phyloP scores from a whole-genome alignment of 139 green algal species.

The Closterium sp. region DNA sequence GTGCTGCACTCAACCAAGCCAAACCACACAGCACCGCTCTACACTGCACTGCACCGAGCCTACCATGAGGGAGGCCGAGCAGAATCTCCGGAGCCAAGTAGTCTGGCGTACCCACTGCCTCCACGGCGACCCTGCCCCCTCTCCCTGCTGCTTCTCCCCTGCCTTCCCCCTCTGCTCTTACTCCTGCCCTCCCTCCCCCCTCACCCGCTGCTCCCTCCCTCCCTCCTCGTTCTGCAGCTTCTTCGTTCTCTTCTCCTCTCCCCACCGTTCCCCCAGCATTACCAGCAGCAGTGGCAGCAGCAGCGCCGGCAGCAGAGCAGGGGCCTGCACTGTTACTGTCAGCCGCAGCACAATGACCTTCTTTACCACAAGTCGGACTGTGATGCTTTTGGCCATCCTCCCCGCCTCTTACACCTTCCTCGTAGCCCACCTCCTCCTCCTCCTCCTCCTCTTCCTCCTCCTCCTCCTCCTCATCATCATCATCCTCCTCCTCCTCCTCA shows the following conservation, averaged over 20 bases:
- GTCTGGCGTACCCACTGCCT: constrained; percentile 79
- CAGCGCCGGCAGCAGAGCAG: neutral
- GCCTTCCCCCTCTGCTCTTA: neutral
- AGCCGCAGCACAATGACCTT: too few species aligned
- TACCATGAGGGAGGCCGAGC: constrained; percentile 27
- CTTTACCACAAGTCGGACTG: too few species aligned
- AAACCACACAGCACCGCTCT: neutral
- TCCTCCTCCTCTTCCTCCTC: neutral
- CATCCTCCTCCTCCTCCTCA: neutral
- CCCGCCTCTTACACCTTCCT: too few species aligned
- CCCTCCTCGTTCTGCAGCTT: too few species aligned
- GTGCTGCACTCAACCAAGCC: too few species aligned
- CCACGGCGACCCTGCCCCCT: neutral
- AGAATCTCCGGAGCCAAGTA: constrained; percentile 90
- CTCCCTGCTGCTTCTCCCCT: neutral
- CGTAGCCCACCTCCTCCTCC: neutral
- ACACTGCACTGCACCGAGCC: neutral
- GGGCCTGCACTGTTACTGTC: neutral
- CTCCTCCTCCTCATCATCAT: neutral
- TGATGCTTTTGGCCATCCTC: too few species aligned
- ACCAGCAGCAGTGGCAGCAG: neutral
- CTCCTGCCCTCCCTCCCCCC: too few species aligned
- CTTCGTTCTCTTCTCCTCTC: too few species aligned
- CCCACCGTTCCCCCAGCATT: neutral
- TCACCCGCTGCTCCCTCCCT: too few species aligned